Conservation (phyloP, 2,329 filamentous ascomycete genomes). For the Tolypocladium amazonense region DNA sequence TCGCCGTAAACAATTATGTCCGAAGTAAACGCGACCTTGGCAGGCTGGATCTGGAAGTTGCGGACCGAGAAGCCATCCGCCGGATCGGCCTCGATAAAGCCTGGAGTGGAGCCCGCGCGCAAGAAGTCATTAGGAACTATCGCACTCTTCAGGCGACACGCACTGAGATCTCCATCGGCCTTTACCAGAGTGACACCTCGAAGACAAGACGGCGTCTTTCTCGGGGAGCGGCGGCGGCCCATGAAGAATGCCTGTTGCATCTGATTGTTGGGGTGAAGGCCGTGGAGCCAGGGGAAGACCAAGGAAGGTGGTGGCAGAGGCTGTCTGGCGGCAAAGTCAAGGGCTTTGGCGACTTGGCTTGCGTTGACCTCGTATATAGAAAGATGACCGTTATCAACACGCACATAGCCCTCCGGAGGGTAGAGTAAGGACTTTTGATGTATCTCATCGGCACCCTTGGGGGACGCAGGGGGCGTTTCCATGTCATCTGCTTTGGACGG, state of each 20-base stretch:
- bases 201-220: slow-evolving; percentile 61
- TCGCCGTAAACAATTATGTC: slow-evolving; percentile 91
- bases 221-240: slow-evolving; percentile 58
- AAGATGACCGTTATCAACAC: slow-evolving; percentile 39
- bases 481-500: slow-evolving; percentile 45
- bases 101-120: slow-evolving; percentile 33
- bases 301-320: slow-evolving; percentile 74
- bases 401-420: slow-evolving; percentile 56
- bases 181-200: slow-evolving; percentile 81
- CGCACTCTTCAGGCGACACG: slow-evolving; percentile 74
- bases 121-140: slow-evolving; percentile 75
- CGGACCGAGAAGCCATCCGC: slow-evolving; percentile 86
- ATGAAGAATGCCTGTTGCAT: slow-evolving; percentile 86
- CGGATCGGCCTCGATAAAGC: slow-evolving; percentile 78
- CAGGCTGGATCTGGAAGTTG: slow-evolving; percentile 93
- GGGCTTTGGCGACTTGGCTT: slow-evolving; percentile 55
- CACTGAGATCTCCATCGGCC: slow-evolving; percentile 67
- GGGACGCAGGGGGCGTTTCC: slow-evolving; percentile 56
- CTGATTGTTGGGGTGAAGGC: slow-evolving; percentile 78
- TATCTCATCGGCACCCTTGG: slow-evolving; percentile 41
- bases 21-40: slow-evolving; percentile 77
- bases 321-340: slow-evolving; percentile 68
- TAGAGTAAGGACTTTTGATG: slow-evolving; percentile 61
- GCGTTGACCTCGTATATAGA: slow-evolving; percentile 65
- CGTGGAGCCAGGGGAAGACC: slow-evolving; percentile 95